Evolutionary conservation across 1,284 basidiomycete genomes (phyloP).

Genomic region (Boletus smithii): DNA sequence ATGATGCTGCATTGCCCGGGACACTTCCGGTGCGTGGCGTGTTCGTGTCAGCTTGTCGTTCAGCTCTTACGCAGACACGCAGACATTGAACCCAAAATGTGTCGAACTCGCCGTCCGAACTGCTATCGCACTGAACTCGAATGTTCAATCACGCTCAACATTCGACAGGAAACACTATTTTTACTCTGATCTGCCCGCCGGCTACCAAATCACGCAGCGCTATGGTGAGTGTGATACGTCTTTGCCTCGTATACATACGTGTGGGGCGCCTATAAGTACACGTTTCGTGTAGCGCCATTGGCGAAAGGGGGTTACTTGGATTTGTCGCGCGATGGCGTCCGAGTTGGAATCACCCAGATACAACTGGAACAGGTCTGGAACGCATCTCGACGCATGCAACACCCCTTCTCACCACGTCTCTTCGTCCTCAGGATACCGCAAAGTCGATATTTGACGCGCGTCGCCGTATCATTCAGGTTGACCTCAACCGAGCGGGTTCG

Average conservation of each 20-base stretch:
- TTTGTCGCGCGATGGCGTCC: slow-evolving; percentile 43
- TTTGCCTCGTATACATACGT: background rate
- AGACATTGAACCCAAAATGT: slow-evolving; percentile 79
- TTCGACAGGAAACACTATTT: slow-evolving; percentile 99
- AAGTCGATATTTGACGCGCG: slow-evolving; percentile 75
- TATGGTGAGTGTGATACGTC: slow-evolving; percentile 56
- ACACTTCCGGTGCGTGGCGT: slow-evolving; percentile 73
- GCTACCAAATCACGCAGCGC: slow-evolving; percentile 97
- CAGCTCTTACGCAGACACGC: slow-evolving; percentile 2
- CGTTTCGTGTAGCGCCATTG: slow-evolving; percentile 59
- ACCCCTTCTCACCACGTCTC: slow-evolving; percentile 1
- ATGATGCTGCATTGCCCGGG: slow-evolving; percentile 92
- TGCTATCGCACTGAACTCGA: slow-evolving; percentile 76
- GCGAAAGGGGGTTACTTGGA: slow-evolving; percentile 68
- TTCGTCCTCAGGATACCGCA: slow-evolving; percentile 80
- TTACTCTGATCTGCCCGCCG: slow-evolving; percentile 90
- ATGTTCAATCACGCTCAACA: slow-evolving; percentile 70
- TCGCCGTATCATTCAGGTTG: slow-evolving; percentile 63
- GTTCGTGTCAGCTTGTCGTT: background rate
- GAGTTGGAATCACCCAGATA: slow-evolving; percentile 86
- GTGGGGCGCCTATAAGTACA: background rate
- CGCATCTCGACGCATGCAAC: background rate
- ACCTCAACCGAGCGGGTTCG: slow-evolving; percentile 88
- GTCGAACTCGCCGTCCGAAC: slow-evolving; percentile 81
- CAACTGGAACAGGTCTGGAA: slow-evolving; percentile 89